phyloP scores from a whole-genome alignment of 495 filamentous ascomycete species.

The Aspergillus steynii region DNA sequence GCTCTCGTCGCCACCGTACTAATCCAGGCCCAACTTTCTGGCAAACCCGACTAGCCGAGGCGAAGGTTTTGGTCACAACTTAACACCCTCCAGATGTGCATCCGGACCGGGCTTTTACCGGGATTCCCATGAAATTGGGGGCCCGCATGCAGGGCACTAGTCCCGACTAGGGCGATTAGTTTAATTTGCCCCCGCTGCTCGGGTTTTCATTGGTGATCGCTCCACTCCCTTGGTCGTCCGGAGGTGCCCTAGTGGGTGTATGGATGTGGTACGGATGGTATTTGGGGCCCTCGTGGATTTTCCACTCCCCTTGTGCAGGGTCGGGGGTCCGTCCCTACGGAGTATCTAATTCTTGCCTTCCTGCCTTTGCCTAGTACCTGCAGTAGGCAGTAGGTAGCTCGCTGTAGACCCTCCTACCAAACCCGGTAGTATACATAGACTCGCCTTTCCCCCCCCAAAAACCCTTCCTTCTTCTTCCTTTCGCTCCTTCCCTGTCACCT shows the following conservation, averaged over 20 bases:
- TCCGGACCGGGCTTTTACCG: conserved; percentile 13
- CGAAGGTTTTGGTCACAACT: neutral
- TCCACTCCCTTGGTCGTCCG: no score
- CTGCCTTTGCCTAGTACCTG: neutral
- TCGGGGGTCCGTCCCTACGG: no score
- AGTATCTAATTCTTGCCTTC: neutral
- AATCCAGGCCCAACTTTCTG: conserved; percentile 1
- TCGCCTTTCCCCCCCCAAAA: conserved; percentile 1
- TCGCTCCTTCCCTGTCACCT: conserved; percentile 11
- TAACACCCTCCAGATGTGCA: neutral
- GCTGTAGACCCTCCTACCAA: neutral
- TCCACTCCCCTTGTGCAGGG: no score
- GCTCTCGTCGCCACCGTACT: neutral
- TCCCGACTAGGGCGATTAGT: conserved; percentile 1
- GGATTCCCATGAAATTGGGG: conserved; percentile 7
- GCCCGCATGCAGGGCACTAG: conserved; percentile 4
- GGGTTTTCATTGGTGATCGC: neutral
- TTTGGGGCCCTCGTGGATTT: neutral
- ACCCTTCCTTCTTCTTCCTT: conserved; percentile 6
- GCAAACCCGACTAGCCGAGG: no score
- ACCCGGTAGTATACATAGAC: neutral
- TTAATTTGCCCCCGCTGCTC: conserved; percentile 8
- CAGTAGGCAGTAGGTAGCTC: neutral
- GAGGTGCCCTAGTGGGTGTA: no score
- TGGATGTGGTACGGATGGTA: no score